These are phyloP conservation scores for Monilinia fructigena DNA, from an alignment of 2,329 filamentous ascomycete genomes.

Conservation along the genomic window DNA sequence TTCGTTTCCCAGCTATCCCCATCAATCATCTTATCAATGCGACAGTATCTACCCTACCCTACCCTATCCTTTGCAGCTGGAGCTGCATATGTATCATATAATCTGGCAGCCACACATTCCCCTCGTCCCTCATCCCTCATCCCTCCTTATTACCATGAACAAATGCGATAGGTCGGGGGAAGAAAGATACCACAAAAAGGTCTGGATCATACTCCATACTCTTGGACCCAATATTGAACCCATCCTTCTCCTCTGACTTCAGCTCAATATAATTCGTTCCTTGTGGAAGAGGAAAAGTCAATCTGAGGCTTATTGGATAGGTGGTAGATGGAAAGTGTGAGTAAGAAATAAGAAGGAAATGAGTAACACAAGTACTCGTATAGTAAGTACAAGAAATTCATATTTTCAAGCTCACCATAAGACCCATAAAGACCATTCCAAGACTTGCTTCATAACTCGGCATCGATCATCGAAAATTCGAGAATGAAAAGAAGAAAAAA, in stretches of 20 bases:
- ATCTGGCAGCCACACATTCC: background rate
- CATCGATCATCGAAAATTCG: background rate
- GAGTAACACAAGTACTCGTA: background rate
- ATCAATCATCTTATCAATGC: too few species aligned
- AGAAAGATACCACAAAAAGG: too few species aligned
- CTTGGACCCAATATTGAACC: background rate
- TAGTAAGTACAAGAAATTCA: background rate
- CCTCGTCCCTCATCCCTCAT: background rate
- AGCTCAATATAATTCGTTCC: constrained; percentile 5
- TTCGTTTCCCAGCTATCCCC: background rate
- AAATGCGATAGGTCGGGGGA: background rate
- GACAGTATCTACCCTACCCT: background rate
- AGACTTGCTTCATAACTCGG: background rate
- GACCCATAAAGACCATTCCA: too few species aligned
- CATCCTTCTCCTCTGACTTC: background rate
- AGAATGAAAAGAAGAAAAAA: background rate
- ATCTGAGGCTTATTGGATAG: too few species aligned
- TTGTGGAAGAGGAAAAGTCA: background rate
- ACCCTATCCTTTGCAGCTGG: background rate
- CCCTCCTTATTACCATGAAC: background rate
- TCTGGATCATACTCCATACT: too few species aligned
- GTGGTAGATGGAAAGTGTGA: too few species aligned
- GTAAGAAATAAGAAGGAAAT: background rate
- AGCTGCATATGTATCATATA: background rate
- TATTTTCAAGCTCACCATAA: background rate